Base-by-base conservation (phyloP, 2,329 filamentous ascomycete genomes). In the Fusarium odoratissimum region DNA sequence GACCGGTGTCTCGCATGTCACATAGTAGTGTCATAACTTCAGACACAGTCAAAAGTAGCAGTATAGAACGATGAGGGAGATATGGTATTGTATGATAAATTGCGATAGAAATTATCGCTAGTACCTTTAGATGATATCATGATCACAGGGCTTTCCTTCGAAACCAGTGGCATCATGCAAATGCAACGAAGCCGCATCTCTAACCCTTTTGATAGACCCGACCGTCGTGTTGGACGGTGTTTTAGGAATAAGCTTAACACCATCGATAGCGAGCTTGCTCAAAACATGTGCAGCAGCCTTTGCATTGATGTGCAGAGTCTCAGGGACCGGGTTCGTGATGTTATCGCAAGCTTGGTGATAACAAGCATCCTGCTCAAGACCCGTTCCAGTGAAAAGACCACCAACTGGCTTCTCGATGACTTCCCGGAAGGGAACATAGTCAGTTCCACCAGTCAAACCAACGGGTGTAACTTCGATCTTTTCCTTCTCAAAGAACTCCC, bases 391-490 rank as follows among this genome's bases (percentile, higher is more conserved):
- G 75, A 89, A 89, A 25, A 91, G 82, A 13, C 89, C 89, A 82
- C 88, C 44, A 79, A 85, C 23, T 83, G 87, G 75, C 90, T 90
- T 81, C 12, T 76, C 58, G 41, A 88, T 86, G 31, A 85, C 82
- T 42, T 87, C 82, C 38, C 88, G 82, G 82, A 92, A 91, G 3
- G 87, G 86, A 17, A 86, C 88, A 71, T 91, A 91, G 76, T 92
- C 90, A 12, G 86, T 89, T 52, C 89, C 86, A 6, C 87, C 88
- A 40, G 72, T 79, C 0, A 80, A 60, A 2, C 71, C 73, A 2
- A 74, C 70, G 8, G 75, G 76, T 4, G 72, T 76, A 1, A 80
- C 77, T 21, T 80, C 66, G 19, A 83, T 76, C 16, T 82, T 80
- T 67, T 82, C 73, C 3, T 75, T 48, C 19, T 64, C 67, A 21